phyloP scores from a whole-genome alignment of 2,329 filamentous ascomycete species.

The Coleophoma crateriformis region DNA sequence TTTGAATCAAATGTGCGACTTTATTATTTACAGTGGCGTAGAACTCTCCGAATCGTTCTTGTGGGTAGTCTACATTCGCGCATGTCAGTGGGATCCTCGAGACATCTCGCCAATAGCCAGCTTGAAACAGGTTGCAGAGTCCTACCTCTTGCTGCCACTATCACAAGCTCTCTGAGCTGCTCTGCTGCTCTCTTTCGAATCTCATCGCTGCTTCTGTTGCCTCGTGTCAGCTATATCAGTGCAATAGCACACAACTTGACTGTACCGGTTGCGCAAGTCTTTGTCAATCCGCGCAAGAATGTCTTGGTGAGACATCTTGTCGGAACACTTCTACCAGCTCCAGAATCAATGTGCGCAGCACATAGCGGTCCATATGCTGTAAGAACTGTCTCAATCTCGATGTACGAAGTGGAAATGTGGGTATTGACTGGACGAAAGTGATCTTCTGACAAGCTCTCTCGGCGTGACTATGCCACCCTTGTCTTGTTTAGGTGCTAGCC shows the following conservation, averaged over 20 bases:
- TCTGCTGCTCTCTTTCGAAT: constrained; percentile 24
- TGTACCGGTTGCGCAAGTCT: constrained; percentile 25
- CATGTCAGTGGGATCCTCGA: background rate
- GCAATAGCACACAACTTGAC: background rate
- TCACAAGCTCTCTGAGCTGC: constrained; percentile 26
- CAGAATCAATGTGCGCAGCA: constrained; percentile 13
- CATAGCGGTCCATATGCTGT: constrained; percentile 18
- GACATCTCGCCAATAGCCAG: no score
- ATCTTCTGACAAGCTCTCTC: background rate
- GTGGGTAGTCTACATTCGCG: constrained; percentile 58
- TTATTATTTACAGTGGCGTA: constrained; percentile 62
- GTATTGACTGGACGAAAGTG: background rate
- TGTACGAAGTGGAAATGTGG: background rate
- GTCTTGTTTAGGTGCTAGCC: no score
- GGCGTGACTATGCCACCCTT: background rate
- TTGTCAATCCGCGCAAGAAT: constrained; percentile 22
- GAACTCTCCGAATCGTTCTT: constrained; percentile 71
- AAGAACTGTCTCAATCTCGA: no score
- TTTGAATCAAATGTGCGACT: constrained; percentile 70
- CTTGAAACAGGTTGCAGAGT: no score
- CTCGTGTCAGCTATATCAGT: background rate
- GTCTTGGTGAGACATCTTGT: constrained; percentile 27
- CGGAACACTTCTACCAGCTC: constrained; percentile 10
- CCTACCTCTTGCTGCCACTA: constrained; percentile 26
- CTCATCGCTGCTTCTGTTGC: constrained; percentile 23